These are phyloP conservation scores for Nakazawaea siamensis DNA, from an alignment of 805 yeast genomes.

Conservation along the genomic window DNA sequence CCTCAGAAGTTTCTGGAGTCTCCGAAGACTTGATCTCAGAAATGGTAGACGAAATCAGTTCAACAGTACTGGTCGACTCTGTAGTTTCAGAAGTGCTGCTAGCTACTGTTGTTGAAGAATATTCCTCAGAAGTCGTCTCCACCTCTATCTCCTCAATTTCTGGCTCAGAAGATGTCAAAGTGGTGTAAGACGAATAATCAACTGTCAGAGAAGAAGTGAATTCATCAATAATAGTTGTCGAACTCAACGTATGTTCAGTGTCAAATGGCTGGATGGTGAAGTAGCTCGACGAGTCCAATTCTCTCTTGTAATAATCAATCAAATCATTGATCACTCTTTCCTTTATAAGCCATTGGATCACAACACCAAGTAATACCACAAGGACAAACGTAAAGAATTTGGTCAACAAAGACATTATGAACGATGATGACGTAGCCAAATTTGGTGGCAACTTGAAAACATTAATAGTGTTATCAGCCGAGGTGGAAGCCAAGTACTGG, in stretches of 20 bases:
- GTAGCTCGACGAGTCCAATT: slow-evolving; percentile 24
- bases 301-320: slow-evolving; percentile 17
- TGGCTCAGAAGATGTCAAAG: neutral
- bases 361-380: slow-evolving; percentile 17
- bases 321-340: slow-evolving; percentile 20
- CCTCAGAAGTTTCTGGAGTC: no score
- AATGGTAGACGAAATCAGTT: no score
- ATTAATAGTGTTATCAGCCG: slow-evolving; percentile 69
- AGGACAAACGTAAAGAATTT: slow-evolving; percentile 17
- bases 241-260: neutral
- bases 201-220: neutral
- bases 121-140: neutral
- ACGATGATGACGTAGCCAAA: slow-evolving; percentile 31
- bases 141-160: neutral
- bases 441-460: slow-evolving; percentile 52
- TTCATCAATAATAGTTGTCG: neutral
- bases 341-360: slow-evolving; percentile 19
- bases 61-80: no score
- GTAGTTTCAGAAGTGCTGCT: no score
- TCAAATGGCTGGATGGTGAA: slow-evolving; percentile 14
- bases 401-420: slow-evolving; percentile 19
- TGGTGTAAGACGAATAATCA: neutral
- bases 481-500: slow-evolving; percentile 55
- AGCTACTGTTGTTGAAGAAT: no score
- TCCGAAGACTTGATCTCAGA: no score